Base-by-base conservation (phyloP, 2,329 filamentous ascomycete genomes). In the Beauveria pseudobassiana region DNA sequence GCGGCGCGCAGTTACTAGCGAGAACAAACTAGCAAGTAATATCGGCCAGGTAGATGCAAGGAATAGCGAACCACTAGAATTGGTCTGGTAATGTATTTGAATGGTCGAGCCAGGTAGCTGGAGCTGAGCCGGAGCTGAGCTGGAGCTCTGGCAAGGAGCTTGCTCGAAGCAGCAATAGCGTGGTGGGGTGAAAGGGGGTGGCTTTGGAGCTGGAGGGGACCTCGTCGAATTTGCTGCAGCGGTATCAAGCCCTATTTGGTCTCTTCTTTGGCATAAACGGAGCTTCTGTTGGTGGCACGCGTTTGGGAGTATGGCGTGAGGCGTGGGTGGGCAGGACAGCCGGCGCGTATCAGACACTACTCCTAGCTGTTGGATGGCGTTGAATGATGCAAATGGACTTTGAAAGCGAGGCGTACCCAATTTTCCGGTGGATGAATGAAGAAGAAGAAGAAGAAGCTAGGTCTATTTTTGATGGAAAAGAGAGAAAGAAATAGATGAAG, bases 131-230 rank as follows among this genome's bases (percentile, higher is more conserved):
- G 52, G 52, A 55, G 52, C 56, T 49, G 26, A 43, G 51, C 40
- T 55, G 52, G 52, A 55, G 52, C 56, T 49, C 18, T 12, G 40
- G 34, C 40, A 34, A 38, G 38, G 40, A 59, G 57, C 57, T 59
- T 59, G 48, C 57, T 59, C 26, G 24, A 59, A 59, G 48, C 38
- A 59, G 57, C 26, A 34, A 40, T 59, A 59, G 57, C 24, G 49
- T 24, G 57, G 57, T 59, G 57, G 57, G 49, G 57, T 59, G 57
- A 59, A 59, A 59, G 57, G 57, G 57, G 57, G 48, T 59, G 57
- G 57, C 57, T 40, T 62, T 55, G 50, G 57, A 61, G 40, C 46
- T 45, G 52, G 34, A 56, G 57, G 48, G 34, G 61, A 58, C 45
- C 26, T 59, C n/a, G 57, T 34, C n/a, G 54, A 56, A 38, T 51